Evolutionary conservation across 2,329 filamentous ascomycete genomes (phyloP), one percentile per base, ranked within the genome.

Genomic region (Ceratocystis colombiana): DNA sequence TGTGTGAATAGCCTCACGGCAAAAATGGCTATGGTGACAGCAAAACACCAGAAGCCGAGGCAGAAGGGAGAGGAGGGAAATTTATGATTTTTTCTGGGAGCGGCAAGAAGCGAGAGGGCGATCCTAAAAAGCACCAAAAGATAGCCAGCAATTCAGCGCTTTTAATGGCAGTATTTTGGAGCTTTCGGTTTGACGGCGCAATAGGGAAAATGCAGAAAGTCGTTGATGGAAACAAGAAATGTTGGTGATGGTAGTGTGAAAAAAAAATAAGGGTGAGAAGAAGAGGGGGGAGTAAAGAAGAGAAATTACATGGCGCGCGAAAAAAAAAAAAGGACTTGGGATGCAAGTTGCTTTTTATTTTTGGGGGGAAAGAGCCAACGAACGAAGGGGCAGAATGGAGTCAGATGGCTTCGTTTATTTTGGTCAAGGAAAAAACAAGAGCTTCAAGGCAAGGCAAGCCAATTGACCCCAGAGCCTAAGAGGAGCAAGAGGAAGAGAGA

Each of bases 371-470:
- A 61, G 62, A 55, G 59, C 25, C 55, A 59, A n/a, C 17, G 55
- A 59, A 61, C 65, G 22, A 69, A 69, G 67, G 70, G 64, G 71
- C 70, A 37, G 66, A 70, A 44, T 72, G 75, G 15, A 65, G 68
- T 22, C 67, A 61, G 50, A 64, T 64, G 55, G 30, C 28, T 59
- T 59, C 55, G 55, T 59, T 59, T 59, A 59, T 59, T 59, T 59
- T 28, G 55, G 55, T 37, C 28, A 63, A 41, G n/a, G 12, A 33
- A 63, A 48, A 63, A 50, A 63, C 25, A 63, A 33, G 1, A 48
- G 30, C 15, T 25, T 33, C 33, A 33, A 44, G 30, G 17, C 25
- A 46, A 48, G 41, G 15, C 44, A 48, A 48, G 17, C 28, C 44
- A 46, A 62, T 46, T 28, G 17, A 22, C 20, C 22, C 25, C n/a